phyloP scores from a whole-genome alignment of 352 stramenopile genomes.

The Pythium myriotylum region DNA sequence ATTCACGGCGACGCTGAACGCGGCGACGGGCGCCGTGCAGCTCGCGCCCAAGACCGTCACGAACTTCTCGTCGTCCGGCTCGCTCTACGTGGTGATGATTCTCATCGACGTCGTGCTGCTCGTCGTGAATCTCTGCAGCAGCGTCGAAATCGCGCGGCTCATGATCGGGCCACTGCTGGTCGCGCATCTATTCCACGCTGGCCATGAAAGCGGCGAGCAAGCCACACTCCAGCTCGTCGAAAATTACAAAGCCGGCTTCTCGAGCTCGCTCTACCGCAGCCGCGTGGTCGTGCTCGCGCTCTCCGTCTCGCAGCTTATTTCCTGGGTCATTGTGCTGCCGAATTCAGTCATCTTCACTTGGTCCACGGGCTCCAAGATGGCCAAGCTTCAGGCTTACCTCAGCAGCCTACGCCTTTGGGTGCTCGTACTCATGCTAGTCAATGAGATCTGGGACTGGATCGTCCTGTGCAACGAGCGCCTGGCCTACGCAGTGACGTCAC shows the following conservation, averaged over 20 bases:
- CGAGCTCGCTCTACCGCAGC: conserved; percentile 50
- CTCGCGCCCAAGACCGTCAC: conserved; percentile 19
- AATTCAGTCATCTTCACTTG: conserved; percentile 52
- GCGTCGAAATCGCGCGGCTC: conserved; percentile 19
- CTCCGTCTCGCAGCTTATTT: conserved; percentile 37
- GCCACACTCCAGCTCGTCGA: background rate
- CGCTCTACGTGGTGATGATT: conserved; percentile 24
- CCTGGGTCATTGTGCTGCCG: conserved; percentile 60
- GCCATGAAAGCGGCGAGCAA: background rate
- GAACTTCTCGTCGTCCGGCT: conserved; percentile 26
- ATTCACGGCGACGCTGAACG: conserved; percentile 16
- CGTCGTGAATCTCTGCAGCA: conserved; percentile 20
- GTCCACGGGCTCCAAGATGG: conserved; percentile 28
- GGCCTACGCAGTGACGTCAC: conserved; percentile 18
- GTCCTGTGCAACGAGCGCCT: conserved; percentile 16
- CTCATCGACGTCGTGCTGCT: conserved; percentile 24
- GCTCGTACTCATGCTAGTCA: conserved; percentile 24
- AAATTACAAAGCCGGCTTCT: conserved; percentile 16
- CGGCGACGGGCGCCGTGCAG: background rate
- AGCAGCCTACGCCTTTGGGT: conserved; percentile 32
- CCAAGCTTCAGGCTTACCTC: conserved; percentile 42
- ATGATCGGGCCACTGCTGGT: conserved; percentile 13
- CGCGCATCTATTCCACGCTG: background rate
- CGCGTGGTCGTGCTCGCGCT: conserved; percentile 34
- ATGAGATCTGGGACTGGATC: conserved; percentile 21